Percentiles rank a stretch among this genome's conserved stretches.
Conservation (phyloP, 768 basidiomycete species). For the Tulasnella sp. region DNA sequence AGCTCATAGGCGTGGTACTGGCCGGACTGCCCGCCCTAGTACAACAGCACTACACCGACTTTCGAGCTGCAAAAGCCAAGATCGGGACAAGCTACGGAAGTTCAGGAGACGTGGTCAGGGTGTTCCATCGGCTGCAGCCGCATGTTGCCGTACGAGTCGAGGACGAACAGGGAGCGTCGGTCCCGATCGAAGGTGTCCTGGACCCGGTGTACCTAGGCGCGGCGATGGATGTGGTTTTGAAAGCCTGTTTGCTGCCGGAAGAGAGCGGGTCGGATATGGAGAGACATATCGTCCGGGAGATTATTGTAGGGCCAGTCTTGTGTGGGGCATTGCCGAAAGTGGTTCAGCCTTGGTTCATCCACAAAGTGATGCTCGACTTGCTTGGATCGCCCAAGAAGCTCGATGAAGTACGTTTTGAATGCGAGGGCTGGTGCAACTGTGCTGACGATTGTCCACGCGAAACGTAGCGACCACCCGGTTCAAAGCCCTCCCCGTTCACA, state of each 20-base stretch:
- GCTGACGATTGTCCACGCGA: conserved; percentile 11
- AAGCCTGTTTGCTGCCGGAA: conserved; percentile 56
- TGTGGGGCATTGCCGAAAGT: conserved; percentile 44
- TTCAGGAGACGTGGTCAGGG: conserved; percentile 39
- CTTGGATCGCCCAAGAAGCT: conserved; percentile 34
- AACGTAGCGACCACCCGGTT: conserved; percentile 23
- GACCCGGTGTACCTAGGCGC: conserved; percentile 73
- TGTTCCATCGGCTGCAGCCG: conserved; percentile 75
- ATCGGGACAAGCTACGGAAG: conserved; percentile 56
- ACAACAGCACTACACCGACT: conserved; percentile 69
- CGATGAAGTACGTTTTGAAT: conserved; percentile 12
- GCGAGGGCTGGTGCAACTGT: not conserved
- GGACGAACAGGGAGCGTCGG: not conserved
- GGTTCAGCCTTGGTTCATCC: conserved; percentile 85
- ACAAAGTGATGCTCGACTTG: conserved; percentile 49
- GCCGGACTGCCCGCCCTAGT: conserved; percentile 52
- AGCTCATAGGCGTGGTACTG: conserved; percentile 47
- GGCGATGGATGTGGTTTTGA: conserved; percentile 64
- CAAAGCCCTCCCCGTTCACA: conserved; percentile 25
- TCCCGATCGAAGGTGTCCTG: conserved; percentile 32
- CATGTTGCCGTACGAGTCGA: conserved; percentile 56
- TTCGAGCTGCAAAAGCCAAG: conserved; percentile 53
- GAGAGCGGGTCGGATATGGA: conserved; percentile 72
- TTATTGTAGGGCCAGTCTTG: conserved; percentile 66
- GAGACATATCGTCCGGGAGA: conserved; percentile 73